These are phyloP conservation scores for Pseudocercospora musae DNA, from an alignment of 2,329 filamentous ascomycete genomes.

Conservation along the genomic window DNA sequence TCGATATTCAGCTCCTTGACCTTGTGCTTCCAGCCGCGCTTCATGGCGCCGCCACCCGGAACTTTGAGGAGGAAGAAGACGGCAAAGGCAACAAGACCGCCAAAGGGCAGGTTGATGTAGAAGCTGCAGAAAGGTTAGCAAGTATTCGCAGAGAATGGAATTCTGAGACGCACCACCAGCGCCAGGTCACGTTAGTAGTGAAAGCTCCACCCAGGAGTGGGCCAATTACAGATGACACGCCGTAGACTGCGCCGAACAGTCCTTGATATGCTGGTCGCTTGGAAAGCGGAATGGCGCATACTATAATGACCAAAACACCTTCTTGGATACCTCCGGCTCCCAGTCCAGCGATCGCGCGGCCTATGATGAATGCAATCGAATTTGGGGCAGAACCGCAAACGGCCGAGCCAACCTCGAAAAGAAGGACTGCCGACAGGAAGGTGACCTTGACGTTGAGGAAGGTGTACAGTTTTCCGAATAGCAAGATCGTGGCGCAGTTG, in stretches of 20 bases:
- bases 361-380: conserved; percentile 51
- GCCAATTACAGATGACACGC: conserved; percentile 42
- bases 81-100: conserved; percentile 38
- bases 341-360: conserved; percentile 51
- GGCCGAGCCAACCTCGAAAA: conserved; percentile 48
- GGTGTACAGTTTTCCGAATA: conserved; percentile 5
- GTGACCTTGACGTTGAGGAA: conserved; percentile 32
- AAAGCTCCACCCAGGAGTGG: conserved; percentile 45
- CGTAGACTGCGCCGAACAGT: conserved; percentile 38
- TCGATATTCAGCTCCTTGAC: conserved; percentile 44
- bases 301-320: conserved; percentile 30
- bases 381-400: conserved; percentile 48
- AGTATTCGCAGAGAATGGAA: not conserved
- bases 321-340: conserved; percentile 51
- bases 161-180: conserved; percentile 25
- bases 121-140: conserved; percentile 17
- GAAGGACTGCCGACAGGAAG: conserved; percentile 37
- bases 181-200: conserved; percentile 42
- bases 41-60: conserved; percentile 18
- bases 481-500: conserved; percentile 24
- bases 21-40: conserved; percentile 36
- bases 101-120: conserved; percentile 45
- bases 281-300: not conserved
- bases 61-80: conserved; percentile 42
- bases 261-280: conserved; percentile 33